A percentile compares a stretch with the other conserved stretches of the same genome.
phyloP scores from a whole-genome alignment of 2,329 filamentous ascomycete genomes.

The Pseudocercospora vitis region DNA sequence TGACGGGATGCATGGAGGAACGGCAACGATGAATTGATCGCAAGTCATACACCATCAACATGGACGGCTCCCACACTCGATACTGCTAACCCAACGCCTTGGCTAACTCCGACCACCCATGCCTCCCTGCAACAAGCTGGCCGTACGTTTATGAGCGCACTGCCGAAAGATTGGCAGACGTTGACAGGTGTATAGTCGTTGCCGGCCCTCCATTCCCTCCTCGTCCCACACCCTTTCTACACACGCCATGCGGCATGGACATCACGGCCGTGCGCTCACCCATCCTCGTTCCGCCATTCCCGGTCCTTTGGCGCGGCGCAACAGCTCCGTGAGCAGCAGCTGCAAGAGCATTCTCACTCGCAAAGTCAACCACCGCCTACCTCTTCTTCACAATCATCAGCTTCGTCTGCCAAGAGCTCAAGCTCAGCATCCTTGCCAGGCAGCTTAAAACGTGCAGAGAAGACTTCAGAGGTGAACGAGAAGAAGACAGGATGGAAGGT shows the following conservation, averaged over 20 bases:
- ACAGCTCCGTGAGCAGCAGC: conserved; percentile 23
- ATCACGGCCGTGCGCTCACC: conserved; percentile 32
- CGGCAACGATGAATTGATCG: conserved; percentile 3
- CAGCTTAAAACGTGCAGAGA: conserved; percentile 12
- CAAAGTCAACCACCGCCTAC: conserved; percentile 4
- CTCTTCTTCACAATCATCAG: conserved; percentile 2
- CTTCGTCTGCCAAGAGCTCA: conserved; percentile 15
- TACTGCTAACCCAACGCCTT: conserved; percentile 12
- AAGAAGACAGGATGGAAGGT: conserved; percentile 18
- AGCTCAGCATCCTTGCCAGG: conserved; percentile 5
- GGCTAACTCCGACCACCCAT: conserved; percentile 20
- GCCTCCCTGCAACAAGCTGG: conserved; percentile 30
- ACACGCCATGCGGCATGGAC: conserved; percentile 36
- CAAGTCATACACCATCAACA: background rate
- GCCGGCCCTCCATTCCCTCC: conserved; percentile 34
- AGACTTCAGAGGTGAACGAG: conserved; percentile 9
- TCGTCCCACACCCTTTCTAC: conserved; percentile 38
- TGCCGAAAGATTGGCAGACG: background rate
- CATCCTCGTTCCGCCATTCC: conserved; percentile 16
- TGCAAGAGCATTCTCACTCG: conserved; percentile 13
- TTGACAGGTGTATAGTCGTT: conserved; percentile 29
- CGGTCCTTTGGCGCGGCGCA: conserved; percentile 27
- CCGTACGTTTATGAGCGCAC: conserved; percentile 26
- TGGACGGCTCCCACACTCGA: background rate
- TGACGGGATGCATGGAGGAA: too few relatives aligned